Conservation (phyloP, 148 eudicot genomes). For the Heliosperma pusillum region DNA sequence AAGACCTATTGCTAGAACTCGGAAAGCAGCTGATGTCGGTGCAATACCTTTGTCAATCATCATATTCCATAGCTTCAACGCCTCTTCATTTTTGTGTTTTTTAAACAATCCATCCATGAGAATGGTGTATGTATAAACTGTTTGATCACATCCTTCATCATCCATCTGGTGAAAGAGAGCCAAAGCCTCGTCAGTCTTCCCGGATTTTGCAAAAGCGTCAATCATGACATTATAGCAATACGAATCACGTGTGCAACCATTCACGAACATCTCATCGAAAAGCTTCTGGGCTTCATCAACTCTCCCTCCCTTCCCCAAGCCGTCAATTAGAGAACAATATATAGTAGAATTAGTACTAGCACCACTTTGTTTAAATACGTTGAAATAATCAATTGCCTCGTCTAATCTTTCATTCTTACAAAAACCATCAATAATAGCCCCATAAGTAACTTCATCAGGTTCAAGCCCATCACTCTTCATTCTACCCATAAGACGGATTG, state of each 20-base stretch:
- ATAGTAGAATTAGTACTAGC: slow-evolving; percentile 50
- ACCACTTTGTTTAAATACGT: slow-evolving; percentile 47
- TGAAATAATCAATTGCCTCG: slow-evolving; percentile 66
- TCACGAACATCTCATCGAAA: slow-evolving; percentile 70
- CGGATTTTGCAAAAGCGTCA: slow-evolving; percentile 59
- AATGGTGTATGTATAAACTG: slow-evolving; percentile 92
- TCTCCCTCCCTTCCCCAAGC: slow-evolving; percentile 83
- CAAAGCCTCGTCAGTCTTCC: slow-evolving; percentile 68
- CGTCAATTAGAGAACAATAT: slow-evolving; percentile 85
- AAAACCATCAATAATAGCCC: slow-evolving; percentile 77
- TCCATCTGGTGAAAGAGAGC: slow-evolving; percentile 64
- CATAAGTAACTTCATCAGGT: slow-evolving; percentile 84
- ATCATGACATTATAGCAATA: slow-evolving; percentile 91
- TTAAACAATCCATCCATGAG: slow-evolving; percentile 69
- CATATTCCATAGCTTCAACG: slow-evolving; percentile 73
- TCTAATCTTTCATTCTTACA: slow-evolving; percentile 80
- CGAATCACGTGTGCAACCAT: slow-evolving; percentile 81
- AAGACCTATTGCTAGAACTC: slow-evolving; percentile 83
- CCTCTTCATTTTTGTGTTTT: slow-evolving; percentile 79
- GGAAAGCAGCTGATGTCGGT: slow-evolving; percentile 77
- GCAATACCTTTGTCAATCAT: slow-evolving; percentile 95
- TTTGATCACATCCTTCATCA: slow-evolving; percentile 82
- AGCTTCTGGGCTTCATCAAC: slow-evolving; percentile 67
- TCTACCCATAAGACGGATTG: slow-evolving; percentile 52
- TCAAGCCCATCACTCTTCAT: slow-evolving; percentile 65